Base-by-base conservation (phyloP, 805 yeast genomes). In the Candida boleticola region DNA sequence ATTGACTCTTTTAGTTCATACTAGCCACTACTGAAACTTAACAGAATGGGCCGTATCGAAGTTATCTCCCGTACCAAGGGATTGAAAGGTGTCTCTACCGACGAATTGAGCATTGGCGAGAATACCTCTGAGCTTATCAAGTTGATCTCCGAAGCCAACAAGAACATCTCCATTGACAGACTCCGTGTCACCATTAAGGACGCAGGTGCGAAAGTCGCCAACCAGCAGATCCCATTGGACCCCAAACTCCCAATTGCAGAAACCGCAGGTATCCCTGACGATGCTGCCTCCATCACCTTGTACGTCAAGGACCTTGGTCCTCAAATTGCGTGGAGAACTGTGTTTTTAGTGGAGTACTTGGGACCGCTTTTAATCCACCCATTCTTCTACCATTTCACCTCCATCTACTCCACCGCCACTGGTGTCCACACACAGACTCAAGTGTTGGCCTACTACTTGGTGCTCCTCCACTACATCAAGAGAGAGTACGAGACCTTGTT, bases 321-420 rank as follows among this genome's bases (percentile, higher is more conserved):
- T 0, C 99, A 93, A 65, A 79, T 93, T 44, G 82, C 83, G 3
- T 93, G 97, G 97, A 78, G 85, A 65, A 76, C 89, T 3, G 98
- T 92, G n/a, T 93, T 82, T 58, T 53, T 88, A 40, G 68, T 88
- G 49, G 99, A 93, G 66, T 93, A 93, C 60, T 52, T 86, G 14
- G 98, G 98, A 2, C 99, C 99, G 7, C 68, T 93, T 43, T 36
- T 90, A 31, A 74, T 92, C 54, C 97, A 90, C 61, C 77, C 88
- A 1, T 42, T 88, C 14, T 68, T 85, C 41, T 92, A 80, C 60
- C 74, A 67, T 41, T 67, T 70, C 14, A 54, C 68, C 2, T 71
- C 62, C 43, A 45, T 45, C 20, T 53, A 46, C 37, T 45, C 46
- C 1, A 40, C 41, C 11, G 52, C 53, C 19, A 60, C 77, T 43